phyloP scores from a whole-genome alignment of 371 early-diverging fungal genomes.

The Apophysomyces variabilis region DNA sequence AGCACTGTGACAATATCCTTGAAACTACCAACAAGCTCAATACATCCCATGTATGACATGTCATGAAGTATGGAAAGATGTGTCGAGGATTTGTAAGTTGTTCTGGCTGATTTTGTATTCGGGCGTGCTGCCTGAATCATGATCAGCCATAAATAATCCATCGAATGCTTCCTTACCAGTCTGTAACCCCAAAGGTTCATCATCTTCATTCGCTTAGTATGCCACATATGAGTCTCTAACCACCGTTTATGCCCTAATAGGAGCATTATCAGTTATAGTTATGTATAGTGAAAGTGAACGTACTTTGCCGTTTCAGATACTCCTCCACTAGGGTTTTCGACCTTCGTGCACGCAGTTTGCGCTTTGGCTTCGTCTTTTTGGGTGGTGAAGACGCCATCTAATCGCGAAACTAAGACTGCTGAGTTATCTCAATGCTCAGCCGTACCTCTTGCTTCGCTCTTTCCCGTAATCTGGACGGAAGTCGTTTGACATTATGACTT shows the following conservation, averaged over 20 bases:
- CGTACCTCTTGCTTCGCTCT: slow-evolving; percentile 72
- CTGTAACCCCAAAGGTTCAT: slow-evolving; percentile 84
- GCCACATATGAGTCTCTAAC: slow-evolving; percentile 99
- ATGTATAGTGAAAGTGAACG: not conserved
- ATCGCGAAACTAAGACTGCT: not conserved
- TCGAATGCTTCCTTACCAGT: slow-evolving; percentile 43
- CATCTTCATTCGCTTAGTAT: slow-evolving; percentile 97
- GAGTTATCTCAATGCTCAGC: not conserved
- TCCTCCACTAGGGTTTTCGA: slow-evolving; percentile 20
- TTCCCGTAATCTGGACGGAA: slow-evolving; percentile 76
- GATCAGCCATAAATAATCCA: not conserved
- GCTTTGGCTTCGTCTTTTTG: slow-evolving; percentile 9
- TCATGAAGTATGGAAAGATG: slow-evolving; percentile 82
- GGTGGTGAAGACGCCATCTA: slow-evolving; percentile 24
- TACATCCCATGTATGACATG: slow-evolving; percentile 75
- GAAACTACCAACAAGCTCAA: slow-evolving; percentile 70
- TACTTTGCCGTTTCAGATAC: slow-evolving; percentile 28
- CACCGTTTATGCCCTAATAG: slow-evolving; percentile 62
- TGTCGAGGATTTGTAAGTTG: slow-evolving; percentile 77
- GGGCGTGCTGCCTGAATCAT: slow-evolving; percentile 70
- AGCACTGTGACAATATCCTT: slow-evolving; percentile 54
- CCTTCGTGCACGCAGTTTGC: slow-evolving; percentile 16
- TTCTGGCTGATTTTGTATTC: slow-evolving; percentile 82
- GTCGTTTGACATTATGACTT: slow-evolving; percentile 83
- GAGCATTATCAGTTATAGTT: not conserved